These are phyloP conservation scores for Saururus chinensis DNA, from an alignment of 164 flowering plant genomes.

Conservation along the genomic window DNA sequence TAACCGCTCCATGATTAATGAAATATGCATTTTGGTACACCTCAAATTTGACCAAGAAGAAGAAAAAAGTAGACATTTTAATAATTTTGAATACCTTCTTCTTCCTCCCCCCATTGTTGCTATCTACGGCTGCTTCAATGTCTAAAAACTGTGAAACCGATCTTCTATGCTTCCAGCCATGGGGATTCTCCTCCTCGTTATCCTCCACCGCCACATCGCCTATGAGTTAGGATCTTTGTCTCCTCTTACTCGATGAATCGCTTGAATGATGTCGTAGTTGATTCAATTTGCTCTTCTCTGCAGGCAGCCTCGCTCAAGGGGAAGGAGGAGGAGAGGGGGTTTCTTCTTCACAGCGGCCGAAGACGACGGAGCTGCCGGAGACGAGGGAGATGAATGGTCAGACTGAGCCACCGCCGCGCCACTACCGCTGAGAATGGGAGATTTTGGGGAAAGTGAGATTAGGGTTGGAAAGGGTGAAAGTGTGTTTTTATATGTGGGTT, in stretches of 20 bases:
- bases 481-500: too few species aligned
- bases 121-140: conserved; percentile 41
- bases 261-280: too few species aligned
- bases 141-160: conserved; percentile 35
- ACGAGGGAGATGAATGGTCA: too few species aligned
- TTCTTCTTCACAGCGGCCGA: too few species aligned
- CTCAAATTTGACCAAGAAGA: neutral
- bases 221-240: conserved; percentile 49
- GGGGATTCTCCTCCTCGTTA: conserved; percentile 46
- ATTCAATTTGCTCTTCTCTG: too few species aligned
- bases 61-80: neutral
- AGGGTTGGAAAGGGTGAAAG: too few species aligned
- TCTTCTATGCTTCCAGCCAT: conserved; percentile 17
- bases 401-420: too few species aligned
- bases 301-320: too few species aligned
- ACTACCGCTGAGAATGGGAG: too few species aligned
- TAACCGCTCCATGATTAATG: conserved; percentile 56
- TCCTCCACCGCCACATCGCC: conserved; percentile 74
- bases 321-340: too few species aligned
- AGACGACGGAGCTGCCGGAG: too few species aligned
- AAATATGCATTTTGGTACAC: conserved; percentile 49
- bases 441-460: too few species aligned
- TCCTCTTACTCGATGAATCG: conserved; percentile 22
- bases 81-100: conserved; percentile 34
- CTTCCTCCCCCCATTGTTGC: conserved; percentile 56